These are phyloP conservation scores for Ophiostoma himal-ulmi DNA, from an alignment of 2,329 filamentous ascomycete species.

Conservation along the genomic window DNA sequence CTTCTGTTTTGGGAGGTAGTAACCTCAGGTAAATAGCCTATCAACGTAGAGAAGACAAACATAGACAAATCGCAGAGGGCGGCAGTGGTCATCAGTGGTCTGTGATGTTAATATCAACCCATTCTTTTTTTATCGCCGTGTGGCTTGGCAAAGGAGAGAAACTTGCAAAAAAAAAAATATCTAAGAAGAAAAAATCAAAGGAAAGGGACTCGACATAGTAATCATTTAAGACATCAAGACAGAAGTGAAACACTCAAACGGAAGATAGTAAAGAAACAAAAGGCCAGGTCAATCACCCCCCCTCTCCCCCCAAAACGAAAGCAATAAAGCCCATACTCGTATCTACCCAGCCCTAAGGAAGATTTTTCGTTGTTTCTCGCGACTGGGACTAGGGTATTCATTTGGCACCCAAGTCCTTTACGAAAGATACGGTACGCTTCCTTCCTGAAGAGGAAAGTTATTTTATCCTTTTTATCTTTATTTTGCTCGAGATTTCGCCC, in stretches of 20 bases:
- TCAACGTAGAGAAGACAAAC: background rate
- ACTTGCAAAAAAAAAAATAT: background rate
- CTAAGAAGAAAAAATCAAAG: no score
- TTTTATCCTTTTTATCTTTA: background rate
- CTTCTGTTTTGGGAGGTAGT: background rate
- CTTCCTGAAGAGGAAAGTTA: background rate
- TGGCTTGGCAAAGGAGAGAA: background rate
- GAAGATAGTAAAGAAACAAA: background rate
- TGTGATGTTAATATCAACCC: background rate
- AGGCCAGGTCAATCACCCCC: no score
- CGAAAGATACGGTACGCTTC: background rate
- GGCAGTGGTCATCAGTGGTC: background rate
- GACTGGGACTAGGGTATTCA: background rate
- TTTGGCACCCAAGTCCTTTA: background rate
- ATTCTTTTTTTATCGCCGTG: background rate
- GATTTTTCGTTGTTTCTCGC: slow-evolving; percentile 3
- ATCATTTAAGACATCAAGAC: background rate
- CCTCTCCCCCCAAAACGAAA: background rate
- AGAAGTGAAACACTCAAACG: background rate
- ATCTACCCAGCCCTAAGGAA: slow-evolving; percentile 3
- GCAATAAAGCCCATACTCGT: background rate
- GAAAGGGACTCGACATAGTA: background rate
- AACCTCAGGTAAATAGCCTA: background rate
- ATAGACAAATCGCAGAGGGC: background rate
- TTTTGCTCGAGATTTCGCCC: background rate